Evolutionary conservation across 1,284 basidiomycete species (phyloP).

Genomic region (Apiotrichum mycotoxinovorans): DNA sequence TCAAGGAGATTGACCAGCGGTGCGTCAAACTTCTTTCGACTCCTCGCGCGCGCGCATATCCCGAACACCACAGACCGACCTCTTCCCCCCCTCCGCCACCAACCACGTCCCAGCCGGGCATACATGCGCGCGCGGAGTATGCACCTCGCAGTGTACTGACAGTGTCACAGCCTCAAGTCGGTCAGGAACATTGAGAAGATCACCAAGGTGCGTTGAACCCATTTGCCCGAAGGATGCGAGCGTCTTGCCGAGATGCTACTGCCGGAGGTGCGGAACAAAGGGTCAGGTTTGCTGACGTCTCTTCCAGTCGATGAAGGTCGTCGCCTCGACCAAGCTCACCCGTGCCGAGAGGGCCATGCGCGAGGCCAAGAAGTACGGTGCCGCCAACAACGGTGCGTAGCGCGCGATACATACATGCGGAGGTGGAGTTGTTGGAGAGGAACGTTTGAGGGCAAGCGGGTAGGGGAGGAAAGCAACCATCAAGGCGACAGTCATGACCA

Average conservation of each 20-base stretch:
- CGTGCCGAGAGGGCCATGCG: conserved; percentile 95
- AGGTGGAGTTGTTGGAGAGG: not conserved
- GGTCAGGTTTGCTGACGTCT: conserved; percentile 1
- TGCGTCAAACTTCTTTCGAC: conserved; percentile 27
- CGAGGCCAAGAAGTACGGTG: conserved; percentile 88
- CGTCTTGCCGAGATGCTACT: not conserved
- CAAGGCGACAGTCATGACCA: no score
- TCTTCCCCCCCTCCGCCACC: not conserved
- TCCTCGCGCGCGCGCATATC: conserved; percentile 49
- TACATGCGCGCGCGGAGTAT: not conserved
- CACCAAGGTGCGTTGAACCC: conserved; percentile 71
- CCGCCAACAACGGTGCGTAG: conserved; percentile 81
- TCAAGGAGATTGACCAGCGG: conserved; percentile 94
- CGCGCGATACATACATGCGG: not conserved
- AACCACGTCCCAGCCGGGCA: not conserved
- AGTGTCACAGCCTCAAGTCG: conserved; percentile 62
- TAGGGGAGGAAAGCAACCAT: no score
- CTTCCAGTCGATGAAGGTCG: conserved; percentile 95
- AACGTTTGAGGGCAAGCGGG: no score
- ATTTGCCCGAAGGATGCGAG: not conserved
- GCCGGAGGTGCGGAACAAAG: not conserved
- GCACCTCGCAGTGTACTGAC: not conserved
- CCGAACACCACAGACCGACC: no score
- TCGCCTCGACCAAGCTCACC: conserved; percentile 94
- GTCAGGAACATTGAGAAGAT: conserved; percentile 99